Conservation (phyloP, 163 green algal species). For the Scenedesmus sp. region DNA sequence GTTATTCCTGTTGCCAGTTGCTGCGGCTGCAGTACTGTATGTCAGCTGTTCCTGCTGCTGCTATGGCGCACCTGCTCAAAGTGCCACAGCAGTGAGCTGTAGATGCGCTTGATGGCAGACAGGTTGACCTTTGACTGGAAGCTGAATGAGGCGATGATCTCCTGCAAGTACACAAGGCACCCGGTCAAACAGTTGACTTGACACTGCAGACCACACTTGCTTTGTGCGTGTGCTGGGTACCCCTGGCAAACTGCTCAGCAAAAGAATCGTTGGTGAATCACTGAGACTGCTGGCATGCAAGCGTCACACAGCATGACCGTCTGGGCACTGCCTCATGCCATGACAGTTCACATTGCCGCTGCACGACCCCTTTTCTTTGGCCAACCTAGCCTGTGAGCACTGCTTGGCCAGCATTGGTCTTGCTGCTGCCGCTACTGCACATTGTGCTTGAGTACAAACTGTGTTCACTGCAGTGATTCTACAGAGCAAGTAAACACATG, state of each 20-base stretch:
- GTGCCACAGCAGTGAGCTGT: conserved; percentile 42
- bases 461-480: neutral
- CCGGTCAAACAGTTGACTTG: neutral
- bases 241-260: no score
- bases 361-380: no score
- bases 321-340: neutral
- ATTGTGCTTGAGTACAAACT: neutral
- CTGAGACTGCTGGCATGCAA: no score
- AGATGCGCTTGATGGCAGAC: conserved; percentile 31
- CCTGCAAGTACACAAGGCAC: neutral
- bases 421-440: neutral
- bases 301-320: no score
- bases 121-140: conserved; percentile 44
- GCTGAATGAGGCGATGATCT: conserved; percentile 20
- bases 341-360: no score
- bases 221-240: no score
- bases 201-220: neutral
- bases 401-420: no score
- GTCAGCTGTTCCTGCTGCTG: neutral
- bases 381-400: no score
- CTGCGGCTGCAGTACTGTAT: neutral
- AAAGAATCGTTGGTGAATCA: no score
- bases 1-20: neutral
- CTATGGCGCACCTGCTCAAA: conserved; percentile 34
- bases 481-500: neutral